Percentiles rank a stretch among this genome's conserved stretches.
These are phyloP conservation scores for Pythium utonaiense DNA, from an alignment of 352 stramenopile species.

Conservation along the genomic window DNA sequence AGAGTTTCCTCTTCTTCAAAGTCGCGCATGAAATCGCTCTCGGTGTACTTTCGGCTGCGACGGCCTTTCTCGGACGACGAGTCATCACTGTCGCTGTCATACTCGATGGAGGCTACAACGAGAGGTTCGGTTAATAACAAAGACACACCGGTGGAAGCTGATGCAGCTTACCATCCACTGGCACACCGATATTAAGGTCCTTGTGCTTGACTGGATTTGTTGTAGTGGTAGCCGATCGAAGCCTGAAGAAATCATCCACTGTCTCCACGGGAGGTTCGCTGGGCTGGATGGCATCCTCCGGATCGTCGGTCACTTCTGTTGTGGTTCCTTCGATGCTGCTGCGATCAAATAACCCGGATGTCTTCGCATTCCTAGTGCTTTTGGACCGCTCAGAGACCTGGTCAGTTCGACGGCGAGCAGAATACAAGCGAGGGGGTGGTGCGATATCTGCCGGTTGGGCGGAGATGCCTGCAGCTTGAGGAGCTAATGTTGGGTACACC, in stretches of 20 bases:
- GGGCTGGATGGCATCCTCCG: not conserved
- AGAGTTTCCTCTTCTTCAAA: constrained; percentile 67
- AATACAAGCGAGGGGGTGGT: constrained; percentile 16
- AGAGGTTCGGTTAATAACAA: not conserved
- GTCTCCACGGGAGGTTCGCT: constrained; percentile 21
- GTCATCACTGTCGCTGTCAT: constrained; percentile 43
- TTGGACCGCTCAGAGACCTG: not conserved
- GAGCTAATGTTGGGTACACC: constrained; percentile 16
- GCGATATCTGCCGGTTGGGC: constrained; percentile 16
- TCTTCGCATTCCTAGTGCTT: not conserved
- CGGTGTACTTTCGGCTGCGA: constrained; percentile 63
- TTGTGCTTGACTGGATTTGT: not conserved
- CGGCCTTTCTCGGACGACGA: constrained; percentile 31
- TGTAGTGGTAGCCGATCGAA: constrained; percentile 19
- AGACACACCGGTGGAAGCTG: not conserved
- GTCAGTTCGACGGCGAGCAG: constrained; percentile 5
- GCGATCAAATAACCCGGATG: not conserved
- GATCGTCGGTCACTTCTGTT: constrained; percentile 17
- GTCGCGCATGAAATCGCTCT: constrained; percentile 77
- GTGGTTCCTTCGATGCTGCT: constrained; percentile 15
- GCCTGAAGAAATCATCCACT: constrained; percentile 64
- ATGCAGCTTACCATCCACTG: constrained; percentile 5
- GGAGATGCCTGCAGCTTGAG: constrained; percentile 1
- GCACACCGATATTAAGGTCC: not conserved
- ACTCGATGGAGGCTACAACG: constrained; percentile 7